Conservation (phyloP, 2,329 filamentous ascomycete genomes). For the Coniochaeta sp. region DNA sequence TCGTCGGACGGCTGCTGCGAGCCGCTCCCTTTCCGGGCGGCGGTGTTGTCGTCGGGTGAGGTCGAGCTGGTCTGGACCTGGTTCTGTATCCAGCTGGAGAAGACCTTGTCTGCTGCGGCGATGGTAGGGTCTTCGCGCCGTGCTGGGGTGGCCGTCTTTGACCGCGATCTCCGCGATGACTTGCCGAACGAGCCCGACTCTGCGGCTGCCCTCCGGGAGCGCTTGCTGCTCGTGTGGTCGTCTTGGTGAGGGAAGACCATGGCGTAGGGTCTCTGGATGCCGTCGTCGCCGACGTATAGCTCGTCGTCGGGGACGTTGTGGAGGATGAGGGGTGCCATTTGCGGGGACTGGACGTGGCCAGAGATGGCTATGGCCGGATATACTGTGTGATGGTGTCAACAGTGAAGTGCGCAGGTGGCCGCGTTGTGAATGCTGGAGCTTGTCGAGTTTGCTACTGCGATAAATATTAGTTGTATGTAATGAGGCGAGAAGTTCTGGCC, state of each 20-base stretch:
- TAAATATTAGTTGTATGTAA: neutral
- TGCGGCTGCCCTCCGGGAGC: conserved; percentile 45
- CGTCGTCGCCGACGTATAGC: conserved; percentile 59
- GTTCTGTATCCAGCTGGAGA: conserved; percentile 49
- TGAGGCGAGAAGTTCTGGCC: neutral
- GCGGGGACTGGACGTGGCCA: neutral
- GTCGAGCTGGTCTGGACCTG: conserved; percentile 28
- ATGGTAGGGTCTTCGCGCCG: conserved; percentile 55
- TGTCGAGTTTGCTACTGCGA: neutral
- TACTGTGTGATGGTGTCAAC: too few relatives aligned
- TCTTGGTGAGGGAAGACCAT: conserved; percentile 59
- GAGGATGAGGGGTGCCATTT: conserved; percentile 58
- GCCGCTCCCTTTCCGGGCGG: conserved; percentile 11
- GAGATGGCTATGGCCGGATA: neutral
- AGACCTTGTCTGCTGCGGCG: conserved; percentile 54
- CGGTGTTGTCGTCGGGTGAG: conserved; percentile 19
- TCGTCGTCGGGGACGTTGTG: conserved; percentile 65
- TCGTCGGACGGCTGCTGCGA: conserved; percentile 28
- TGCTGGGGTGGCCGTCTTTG: conserved; percentile 51
- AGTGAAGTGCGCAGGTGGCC: too few relatives aligned
- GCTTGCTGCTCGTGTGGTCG: conserved; percentile 37
- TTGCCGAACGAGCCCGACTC: conserved; percentile 61
- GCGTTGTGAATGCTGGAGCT: too few relatives aligned
- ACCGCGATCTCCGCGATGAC: conserved; percentile 56
- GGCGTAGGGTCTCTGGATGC: conserved; percentile 57